Conservation (phyloP, 2,329 filamentous ascomycete species). For the Colletotrichum noveboracense region DNA sequence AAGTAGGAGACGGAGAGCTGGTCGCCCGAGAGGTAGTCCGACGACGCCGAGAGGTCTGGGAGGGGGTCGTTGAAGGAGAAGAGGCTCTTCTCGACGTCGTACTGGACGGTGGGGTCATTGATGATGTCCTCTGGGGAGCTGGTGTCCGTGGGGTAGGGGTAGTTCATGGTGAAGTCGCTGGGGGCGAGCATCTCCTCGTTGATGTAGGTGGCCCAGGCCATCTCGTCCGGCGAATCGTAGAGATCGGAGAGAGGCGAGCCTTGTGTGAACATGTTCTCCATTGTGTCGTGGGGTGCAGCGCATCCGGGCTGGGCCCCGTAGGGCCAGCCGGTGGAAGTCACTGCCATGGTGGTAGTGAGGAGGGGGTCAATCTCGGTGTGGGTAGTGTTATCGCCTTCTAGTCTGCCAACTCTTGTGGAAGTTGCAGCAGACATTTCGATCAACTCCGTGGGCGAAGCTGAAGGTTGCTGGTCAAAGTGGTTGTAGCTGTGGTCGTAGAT, state of each 20-base stretch:
- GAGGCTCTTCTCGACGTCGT: conserved; percentile 12
- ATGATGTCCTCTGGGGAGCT: conserved; percentile 1
- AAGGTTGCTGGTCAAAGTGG: background rate
- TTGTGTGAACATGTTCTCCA: conserved; percentile 3
- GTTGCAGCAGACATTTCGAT: conserved; percentile 1
- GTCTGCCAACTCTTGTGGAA: background rate
- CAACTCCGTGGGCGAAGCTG: background rate
- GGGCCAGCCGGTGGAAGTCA: conserved; percentile 10
- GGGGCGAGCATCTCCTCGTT: conserved; percentile 12
- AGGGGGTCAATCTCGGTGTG: background rate
- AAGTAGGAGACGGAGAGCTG: conserved; percentile 13
- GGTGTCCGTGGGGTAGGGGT: background rate
- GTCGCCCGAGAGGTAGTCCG: conserved; percentile 12
- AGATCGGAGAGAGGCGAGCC: conserved; percentile 17
- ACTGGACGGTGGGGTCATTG: conserved; percentile 3
- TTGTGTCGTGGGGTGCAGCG: conserved; percentile 11
- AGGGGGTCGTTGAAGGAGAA: conserved; percentile 15
- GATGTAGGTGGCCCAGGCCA: conserved; percentile 11
- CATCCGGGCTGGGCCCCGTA: background rate
- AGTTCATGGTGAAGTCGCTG: background rate
- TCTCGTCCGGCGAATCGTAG: conserved; percentile 5
- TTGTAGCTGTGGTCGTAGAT: background rate
- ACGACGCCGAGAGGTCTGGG: conserved; percentile 11
- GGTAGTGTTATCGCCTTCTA: background rate
- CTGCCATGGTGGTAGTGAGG: conserved; percentile 5